phyloP scores from a whole-genome alignment of 345 rosid species.

The Pistacia vera region DNA sequence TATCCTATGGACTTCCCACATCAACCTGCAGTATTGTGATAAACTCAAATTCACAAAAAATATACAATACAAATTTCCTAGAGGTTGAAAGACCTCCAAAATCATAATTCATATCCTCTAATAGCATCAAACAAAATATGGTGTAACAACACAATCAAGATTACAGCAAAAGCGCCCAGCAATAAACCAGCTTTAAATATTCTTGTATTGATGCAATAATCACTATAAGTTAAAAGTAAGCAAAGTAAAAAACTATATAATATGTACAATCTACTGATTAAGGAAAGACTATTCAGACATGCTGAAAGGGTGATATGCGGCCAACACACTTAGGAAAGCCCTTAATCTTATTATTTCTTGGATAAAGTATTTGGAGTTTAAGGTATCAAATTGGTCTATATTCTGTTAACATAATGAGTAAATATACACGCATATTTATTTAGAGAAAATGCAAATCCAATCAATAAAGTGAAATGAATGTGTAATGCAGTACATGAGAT shows the following conservation, averaged over 20 bases:
- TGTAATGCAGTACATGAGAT: not conserved
- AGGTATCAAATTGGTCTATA: not conserved
- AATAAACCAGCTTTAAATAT: too few relatives aligned
- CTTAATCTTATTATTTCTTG: not conserved
- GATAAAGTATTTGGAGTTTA: not conserved
- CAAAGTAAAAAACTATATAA: not conserved
- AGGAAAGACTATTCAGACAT: not conserved
- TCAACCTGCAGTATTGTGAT: not conserved
- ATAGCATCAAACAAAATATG: not conserved
- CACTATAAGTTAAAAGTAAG: not conserved
- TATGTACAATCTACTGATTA: not conserved
- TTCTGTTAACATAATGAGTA: not conserved
- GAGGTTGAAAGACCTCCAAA: not conserved
- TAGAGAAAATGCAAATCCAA: not conserved
- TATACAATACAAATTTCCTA: not conserved
- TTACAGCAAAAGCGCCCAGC: not conserved
- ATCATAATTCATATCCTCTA: not conserved
- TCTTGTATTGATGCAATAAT: not conserved
- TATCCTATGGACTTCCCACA: not conserved
- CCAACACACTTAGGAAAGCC: not conserved
- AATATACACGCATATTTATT: too few relatives aligned
- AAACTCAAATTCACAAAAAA: not conserved
- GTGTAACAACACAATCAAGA: not conserved
- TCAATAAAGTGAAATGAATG: not conserved
- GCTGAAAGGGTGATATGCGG: not conserved